Percentiles rank a stretch among this genome's conserved stretches.
phyloP scores from a whole-genome alignment of 768 basidiomycete species.

The Panaeolus cyanescens region DNA sequence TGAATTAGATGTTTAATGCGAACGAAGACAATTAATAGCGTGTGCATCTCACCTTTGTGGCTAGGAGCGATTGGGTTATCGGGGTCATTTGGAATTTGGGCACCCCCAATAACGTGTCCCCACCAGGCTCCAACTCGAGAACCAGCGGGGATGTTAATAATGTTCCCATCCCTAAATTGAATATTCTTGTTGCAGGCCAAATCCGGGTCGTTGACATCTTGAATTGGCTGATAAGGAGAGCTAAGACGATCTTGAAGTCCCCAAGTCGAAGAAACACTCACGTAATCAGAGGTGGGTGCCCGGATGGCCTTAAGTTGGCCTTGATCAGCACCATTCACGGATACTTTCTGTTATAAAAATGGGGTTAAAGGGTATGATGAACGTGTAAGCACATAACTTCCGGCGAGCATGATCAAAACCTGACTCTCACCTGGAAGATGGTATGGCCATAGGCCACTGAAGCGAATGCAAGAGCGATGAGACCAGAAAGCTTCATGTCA shows the following conservation, averaged over 20 bases:
- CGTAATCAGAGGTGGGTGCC: background rate
- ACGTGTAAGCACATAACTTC: background rate
- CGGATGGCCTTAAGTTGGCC: background rate
- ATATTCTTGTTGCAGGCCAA: slow-evolving; percentile 4
- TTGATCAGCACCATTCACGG: slow-evolving; percentile 1
- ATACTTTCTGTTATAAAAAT: background rate
- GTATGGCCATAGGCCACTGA: background rate
- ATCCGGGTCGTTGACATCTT: slow-evolving; percentile 9
- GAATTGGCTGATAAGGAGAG: slow-evolving; percentile 4
- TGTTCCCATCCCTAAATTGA: background rate
- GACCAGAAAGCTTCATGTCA: background rate
- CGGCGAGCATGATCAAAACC: background rate
- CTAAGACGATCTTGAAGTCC: background rate
- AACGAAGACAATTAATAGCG: too few relatives aligned
- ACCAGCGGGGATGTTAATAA: slow-evolving; percentile 1
- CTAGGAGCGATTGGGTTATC: slow-evolving; percentile 14
- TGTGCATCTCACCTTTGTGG: slow-evolving; percentile 14
- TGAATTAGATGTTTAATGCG: too few relatives aligned
- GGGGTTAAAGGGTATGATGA: background rate
- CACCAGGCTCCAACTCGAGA: slow-evolving; percentile 16
- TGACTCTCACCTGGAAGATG: background rate
- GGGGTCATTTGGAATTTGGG: slow-evolving; percentile 12
- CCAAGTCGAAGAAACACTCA: background rate
- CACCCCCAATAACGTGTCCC: slow-evolving; percentile 15
- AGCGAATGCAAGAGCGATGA: background rate